phyloP scores from a whole-genome alignment of 441 rosid species.

The Gossypium lobatum region DNA sequence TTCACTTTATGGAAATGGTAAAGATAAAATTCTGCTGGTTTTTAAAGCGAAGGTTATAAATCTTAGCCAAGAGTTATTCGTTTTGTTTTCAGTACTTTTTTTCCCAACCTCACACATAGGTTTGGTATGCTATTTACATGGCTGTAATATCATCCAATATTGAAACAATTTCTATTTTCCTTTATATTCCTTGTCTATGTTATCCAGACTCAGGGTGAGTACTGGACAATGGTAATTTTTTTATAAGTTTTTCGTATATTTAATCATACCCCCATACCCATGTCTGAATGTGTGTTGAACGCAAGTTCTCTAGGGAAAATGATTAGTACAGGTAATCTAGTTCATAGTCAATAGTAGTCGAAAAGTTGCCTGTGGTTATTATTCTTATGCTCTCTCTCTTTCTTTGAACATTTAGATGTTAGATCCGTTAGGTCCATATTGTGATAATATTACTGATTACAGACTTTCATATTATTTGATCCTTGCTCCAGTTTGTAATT shows the following conservation, averaged over 20 bases:
- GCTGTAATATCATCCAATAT: not conserved
- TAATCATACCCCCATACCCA: not conserved
- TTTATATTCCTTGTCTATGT: not conserved
- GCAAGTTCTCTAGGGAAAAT: not conserved
- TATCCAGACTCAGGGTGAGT: not conserved
- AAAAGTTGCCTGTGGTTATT: not conserved
- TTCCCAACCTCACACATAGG: not conserved
- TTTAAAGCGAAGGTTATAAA: not conserved
- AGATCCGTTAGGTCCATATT: not conserved
- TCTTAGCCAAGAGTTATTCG: not conserved
- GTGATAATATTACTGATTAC: not conserved
- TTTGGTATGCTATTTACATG: not conserved
- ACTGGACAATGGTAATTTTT: not conserved
- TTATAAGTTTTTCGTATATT: too few relatives aligned
- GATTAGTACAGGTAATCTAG: not conserved
- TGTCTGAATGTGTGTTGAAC: not conserved
- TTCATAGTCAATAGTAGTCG: not conserved
- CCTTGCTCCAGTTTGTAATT: constrained; percentile 51
- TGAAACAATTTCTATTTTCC: not conserved
- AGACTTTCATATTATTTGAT: not conserved
- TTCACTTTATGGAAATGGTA: not conserved
- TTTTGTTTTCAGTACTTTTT: not conserved
- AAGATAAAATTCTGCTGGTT: not conserved
- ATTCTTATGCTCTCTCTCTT: not conserved
- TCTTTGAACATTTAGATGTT: not conserved